Evolutionary conservation across 2,329 filamentous ascomycete genomes (phyloP).

Genomic region (Aspergillus vadensis): DNA sequence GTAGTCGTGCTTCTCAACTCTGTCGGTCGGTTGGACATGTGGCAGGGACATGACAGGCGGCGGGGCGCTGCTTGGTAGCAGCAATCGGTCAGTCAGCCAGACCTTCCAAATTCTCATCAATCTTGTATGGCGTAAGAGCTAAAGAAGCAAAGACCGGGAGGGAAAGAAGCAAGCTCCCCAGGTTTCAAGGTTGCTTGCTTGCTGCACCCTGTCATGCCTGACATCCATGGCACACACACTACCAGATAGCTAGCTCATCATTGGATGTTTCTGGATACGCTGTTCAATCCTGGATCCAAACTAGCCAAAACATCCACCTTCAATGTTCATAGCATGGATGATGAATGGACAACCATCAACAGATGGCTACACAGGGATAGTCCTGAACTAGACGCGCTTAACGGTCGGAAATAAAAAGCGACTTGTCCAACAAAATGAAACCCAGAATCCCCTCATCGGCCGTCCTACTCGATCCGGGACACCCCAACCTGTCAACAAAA

Average conservation of each 20-base stretch:
- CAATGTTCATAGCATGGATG: not conserved
- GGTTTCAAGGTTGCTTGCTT: not conserved
- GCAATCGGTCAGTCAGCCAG: too few relatives aligned
- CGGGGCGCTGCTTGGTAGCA: not conserved
- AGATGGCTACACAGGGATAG: not conserved
- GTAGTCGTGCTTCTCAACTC: not conserved
- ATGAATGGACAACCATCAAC: not conserved
- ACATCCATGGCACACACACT: not conserved
- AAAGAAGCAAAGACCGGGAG: too few relatives aligned
- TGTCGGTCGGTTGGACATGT: not conserved
- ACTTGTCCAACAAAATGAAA: not conserved
- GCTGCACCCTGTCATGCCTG: not conserved
- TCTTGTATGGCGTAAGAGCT: too few relatives aligned
- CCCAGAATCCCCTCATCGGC: not conserved
- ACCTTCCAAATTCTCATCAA: too few relatives aligned
- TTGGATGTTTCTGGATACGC: not conserved
- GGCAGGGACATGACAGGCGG: not conserved
- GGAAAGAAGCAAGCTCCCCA: too few relatives aligned
- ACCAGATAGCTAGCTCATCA: not conserved
- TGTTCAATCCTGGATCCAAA: not conserved
- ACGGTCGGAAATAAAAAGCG: constrained; percentile 5
- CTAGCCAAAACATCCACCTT: not conserved
- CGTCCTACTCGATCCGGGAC: not conserved
- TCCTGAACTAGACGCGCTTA: not conserved
- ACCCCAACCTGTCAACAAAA: not conserved